Evolutionary conservation across 768 basidiomycete genomes (phyloP).

Genomic region (Kondoa malvinella): DNA sequence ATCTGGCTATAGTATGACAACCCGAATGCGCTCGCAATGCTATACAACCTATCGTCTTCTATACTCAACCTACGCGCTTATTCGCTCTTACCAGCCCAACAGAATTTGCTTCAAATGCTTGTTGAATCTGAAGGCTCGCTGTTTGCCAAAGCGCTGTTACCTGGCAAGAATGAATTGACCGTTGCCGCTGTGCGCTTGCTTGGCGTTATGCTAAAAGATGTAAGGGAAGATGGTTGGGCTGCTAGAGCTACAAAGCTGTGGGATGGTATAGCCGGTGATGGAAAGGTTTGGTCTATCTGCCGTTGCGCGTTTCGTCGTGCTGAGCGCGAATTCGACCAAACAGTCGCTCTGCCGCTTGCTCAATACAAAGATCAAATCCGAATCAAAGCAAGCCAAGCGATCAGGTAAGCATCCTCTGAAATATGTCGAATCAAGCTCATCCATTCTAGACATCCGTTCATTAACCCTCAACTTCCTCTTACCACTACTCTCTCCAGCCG

Average conservation of each 20-base stretch:
- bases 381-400: background rate
- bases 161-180: background rate
- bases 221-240: constrained; percentile 2
- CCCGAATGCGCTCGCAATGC: background rate
- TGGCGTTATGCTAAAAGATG: background rate
- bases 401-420: background rate
- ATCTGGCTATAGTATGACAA: background rate
- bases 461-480: constrained; percentile 12
- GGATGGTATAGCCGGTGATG: background rate
- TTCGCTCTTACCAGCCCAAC: background rate
- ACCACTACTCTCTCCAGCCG: background rate
- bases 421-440: background rate
- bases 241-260: background rate
- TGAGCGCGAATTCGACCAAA: background rate
- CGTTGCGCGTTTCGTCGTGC: background rate
- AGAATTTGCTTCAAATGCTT: background rate
- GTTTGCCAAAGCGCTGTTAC: background rate
- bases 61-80: background rate
- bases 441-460: constrained; percentile 12
- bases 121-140: background rate
- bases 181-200: background rate
- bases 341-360: background rate
- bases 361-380: background rate
- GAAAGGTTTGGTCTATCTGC: background rate
- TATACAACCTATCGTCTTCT: background rate